A percentile compares a stretch with the other conserved stretches of the same genome.
phyloP scores from a whole-genome alignment of 805 yeast species.

The Barnettozyma californica region DNA sequence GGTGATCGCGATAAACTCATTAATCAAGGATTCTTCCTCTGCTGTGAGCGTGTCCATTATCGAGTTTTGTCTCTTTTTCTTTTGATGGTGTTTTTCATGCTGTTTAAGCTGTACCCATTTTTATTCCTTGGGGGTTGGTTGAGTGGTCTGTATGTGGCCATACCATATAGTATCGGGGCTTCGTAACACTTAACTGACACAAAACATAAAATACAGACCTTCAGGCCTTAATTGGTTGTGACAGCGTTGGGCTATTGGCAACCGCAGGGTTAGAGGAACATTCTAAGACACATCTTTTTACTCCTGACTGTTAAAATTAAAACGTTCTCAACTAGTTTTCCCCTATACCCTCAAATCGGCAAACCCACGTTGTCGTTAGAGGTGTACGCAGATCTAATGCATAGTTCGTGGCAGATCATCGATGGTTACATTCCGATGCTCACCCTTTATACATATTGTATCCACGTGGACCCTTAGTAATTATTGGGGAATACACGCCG shows the following conservation, averaged over 20 bases:
- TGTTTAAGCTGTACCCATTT: neutral
- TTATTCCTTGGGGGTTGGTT: neutral
- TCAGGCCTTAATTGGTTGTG: too few relatives aligned
- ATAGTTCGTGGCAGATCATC: neutral
- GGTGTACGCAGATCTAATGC: neutral
- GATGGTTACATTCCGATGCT: neutral
- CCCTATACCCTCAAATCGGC: neutral
- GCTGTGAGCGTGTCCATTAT: conserved; percentile 16
- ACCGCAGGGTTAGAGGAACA: too few relatives aligned
- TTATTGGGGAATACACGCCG: too few relatives aligned
- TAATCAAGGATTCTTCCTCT: conserved; percentile 10
- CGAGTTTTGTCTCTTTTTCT: neutral
- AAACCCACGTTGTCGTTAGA: neutral
- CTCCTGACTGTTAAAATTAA: too few relatives aligned
- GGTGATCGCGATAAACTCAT: conserved; percentile 18
- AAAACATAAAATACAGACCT: too few relatives aligned
- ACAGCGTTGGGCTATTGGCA: too few relatives aligned
- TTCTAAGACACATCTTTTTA: too few relatives aligned
- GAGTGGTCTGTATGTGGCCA: neutral
- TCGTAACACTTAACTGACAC: neutral
- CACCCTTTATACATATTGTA: neutral
- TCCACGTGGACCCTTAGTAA: neutral
- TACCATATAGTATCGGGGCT: neutral
- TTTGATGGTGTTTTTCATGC: neutral
- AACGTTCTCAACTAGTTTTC: too few relatives aligned